phyloP scores from a whole-genome alignment of 139 green algal genomes.

The Marvania coccoides region DNA sequence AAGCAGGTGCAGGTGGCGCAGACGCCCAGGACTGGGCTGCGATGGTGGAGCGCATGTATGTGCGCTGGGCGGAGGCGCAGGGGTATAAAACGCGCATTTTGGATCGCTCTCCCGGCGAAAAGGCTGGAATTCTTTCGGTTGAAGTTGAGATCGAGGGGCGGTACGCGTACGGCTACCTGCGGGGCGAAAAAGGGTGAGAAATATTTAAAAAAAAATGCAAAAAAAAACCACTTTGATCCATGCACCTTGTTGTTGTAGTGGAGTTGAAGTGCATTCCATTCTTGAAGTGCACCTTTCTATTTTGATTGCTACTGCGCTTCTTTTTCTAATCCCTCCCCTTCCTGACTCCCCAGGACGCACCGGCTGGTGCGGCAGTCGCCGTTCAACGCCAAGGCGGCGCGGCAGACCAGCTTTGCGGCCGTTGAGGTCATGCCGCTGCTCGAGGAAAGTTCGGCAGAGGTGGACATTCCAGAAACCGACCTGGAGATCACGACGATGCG shows the following conservation, averaged over 20 bases:
- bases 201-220: too few species aligned
- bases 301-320: too few species aligned
- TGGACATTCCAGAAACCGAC: constrained; percentile 71
- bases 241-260: too few species aligned
- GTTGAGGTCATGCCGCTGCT: constrained; percentile 79
- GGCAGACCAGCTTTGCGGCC: constrained; percentile 94
- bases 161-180: constrained; percentile 65
- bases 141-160: constrained; percentile 75
- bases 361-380: constrained; percentile 60
- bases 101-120: constrained; percentile 50
- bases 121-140: constrained; percentile 84
- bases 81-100: constrained; percentile 33
- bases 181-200: constrained; percentile 90
- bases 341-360: too few species aligned
- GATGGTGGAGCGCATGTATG: constrained; percentile 94
- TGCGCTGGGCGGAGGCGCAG: constrained; percentile 61
- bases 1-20: constrained; percentile 69
- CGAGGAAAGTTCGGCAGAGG: constrained; percentile 13
- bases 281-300: too few species aligned
- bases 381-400: constrained; percentile 82
- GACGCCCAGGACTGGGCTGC: constrained; percentile 90
- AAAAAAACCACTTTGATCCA: too few species aligned
- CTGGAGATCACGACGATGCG: constrained; percentile 83
- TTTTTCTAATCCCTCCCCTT: too few species aligned
- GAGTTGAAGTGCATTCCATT: too few species aligned